These are phyloP conservation scores for Neofusicoccum parvum DNA, from an alignment of 2,329 filamentous ascomycete genomes.

Conservation along the genomic window DNA sequence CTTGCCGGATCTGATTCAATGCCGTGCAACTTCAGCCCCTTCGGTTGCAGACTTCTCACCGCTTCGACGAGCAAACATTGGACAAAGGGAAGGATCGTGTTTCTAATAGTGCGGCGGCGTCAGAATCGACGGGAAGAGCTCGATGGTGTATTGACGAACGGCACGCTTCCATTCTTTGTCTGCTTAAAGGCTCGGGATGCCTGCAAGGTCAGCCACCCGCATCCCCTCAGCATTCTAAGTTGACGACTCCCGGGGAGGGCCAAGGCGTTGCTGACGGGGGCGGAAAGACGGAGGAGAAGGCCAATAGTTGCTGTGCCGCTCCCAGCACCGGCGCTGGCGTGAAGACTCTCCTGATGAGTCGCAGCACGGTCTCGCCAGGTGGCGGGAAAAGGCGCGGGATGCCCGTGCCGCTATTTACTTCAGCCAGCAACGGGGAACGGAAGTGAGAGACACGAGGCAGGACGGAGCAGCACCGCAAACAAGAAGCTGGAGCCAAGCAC, in stretches of 20 bases:
- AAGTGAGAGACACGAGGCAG: conserved; percentile 18
- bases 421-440: conserved; percentile 9
- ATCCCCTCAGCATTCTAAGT: not conserved
- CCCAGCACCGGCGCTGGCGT: not conserved
- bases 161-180: not conserved
- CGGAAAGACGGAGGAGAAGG: not conserved
- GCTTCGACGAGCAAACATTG: conserved; percentile 7
- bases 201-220: not conserved
- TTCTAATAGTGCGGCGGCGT: not conserved
- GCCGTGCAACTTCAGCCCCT: conserved; percentile 11
- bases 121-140: not conserved
- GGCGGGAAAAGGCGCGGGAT: conserved; percentile 5
- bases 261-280: not conserved
- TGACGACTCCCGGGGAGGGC: not conserved
- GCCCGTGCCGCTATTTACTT: conserved; percentile 12
- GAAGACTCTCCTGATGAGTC: conserved; percentile 8
- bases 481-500: conserved; percentile 19
- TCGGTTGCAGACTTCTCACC: conserved; percentile 17
- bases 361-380: conserved; percentile 8
- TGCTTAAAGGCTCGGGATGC: not conserved
- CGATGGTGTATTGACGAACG: conserved; percentile 7
- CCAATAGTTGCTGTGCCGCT: conserved; percentile 1
- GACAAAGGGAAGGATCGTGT: not conserved
- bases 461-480: conserved; percentile 19
- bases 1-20: conserved; percentile 13